These are phyloP conservation scores for Picochlorum costavermella DNA, from an alignment of 139 green algal species.

Conservation along the genomic window DNA sequence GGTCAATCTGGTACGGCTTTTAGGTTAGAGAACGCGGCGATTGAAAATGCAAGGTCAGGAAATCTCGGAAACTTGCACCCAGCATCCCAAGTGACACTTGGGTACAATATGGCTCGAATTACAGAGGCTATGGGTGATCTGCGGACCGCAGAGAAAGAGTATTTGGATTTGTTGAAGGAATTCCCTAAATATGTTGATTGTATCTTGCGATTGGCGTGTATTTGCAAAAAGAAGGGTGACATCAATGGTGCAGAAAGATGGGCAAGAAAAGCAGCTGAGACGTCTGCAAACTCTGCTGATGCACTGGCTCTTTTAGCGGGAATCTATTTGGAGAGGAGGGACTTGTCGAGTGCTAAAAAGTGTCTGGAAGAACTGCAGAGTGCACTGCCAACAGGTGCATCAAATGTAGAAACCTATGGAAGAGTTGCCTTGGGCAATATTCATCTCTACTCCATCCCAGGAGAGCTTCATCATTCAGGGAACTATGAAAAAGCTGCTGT, in stretches of 20 bases:
- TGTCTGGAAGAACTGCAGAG: constrained; percentile 29
- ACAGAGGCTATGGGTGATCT: constrained; percentile 56
- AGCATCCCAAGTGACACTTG: constrained; percentile 46
- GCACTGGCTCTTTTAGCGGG: constrained; percentile 53
- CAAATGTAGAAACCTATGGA: constrained; percentile 31
- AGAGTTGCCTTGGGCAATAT: constrained; percentile 52
- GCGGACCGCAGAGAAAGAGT: constrained; percentile 37
- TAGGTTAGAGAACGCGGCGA: constrained; percentile 40
- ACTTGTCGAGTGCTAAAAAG: constrained; percentile 39
- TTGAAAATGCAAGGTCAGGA: constrained; percentile 6
- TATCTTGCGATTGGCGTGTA: constrained; percentile 69
- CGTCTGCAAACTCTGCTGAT: constrained; percentile 31
- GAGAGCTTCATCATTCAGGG: constrained; percentile 30
- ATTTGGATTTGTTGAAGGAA: constrained; percentile 49
- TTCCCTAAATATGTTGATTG: constrained; percentile 75
- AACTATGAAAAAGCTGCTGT: constrained; percentile 1
- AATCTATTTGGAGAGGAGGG: constrained; percentile 54
- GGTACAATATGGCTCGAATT: constrained; percentile 73
- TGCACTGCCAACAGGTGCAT: constrained; percentile 6
- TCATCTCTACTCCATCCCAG: constrained; percentile 39
- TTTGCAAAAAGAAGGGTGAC: constrained; percentile 33
- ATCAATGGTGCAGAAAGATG: constrained; percentile 40
- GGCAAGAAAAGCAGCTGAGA: constrained; percentile 29
- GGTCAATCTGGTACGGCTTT: constrained; percentile 33
- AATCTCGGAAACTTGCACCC: constrained; percentile 9